Conservation (phyloP, 768 basidiomycete genomes). For the Boletus patriciae region DNA sequence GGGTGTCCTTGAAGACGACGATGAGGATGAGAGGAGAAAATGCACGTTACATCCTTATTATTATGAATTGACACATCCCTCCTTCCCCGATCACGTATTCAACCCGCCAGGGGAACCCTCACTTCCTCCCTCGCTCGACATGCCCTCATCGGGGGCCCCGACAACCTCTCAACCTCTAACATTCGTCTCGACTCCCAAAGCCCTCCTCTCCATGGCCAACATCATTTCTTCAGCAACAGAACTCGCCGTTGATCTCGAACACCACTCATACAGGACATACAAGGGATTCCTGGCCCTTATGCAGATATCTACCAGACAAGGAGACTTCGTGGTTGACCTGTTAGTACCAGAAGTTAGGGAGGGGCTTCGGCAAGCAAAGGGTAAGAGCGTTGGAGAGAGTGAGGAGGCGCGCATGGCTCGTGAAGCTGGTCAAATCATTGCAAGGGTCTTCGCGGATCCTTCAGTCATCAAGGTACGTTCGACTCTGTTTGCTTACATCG, state of each 20-base stretch:
- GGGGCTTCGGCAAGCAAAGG: conserved; percentile 68
- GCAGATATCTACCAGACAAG: conserved; percentile 81
- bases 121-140: conserved; percentile 57
- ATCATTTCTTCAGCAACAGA: conserved; percentile 66
- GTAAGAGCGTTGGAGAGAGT: conserved; percentile 9
- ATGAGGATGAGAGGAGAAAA: conserved; percentile 23
- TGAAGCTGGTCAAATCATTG: conserved; percentile 49
- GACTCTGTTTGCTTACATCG: neutral
- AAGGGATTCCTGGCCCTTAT: conserved; percentile 89
- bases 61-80: conserved; percentile 76
- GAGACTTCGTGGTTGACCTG: conserved; percentile 87
- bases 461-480: conserved; percentile 73
- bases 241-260: conserved; percentile 93
- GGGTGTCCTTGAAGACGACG: conserved; percentile 12
- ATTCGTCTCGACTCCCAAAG: conserved; percentile 62
- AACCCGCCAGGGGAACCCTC: conserved; percentile 46
- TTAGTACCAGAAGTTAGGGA: conserved; percentile 62
- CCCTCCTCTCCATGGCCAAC: conserved; percentile 62
- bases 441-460: conserved; percentile 68
- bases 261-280: conserved; percentile 86
- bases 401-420: conserved; percentile 18
- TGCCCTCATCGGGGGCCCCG: conserved; percentile 34
- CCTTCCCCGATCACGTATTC: conserved; percentile 72
- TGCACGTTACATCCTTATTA: conserved; percentile 71
- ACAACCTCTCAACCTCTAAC: conserved; percentile 46